Percentiles rank a stretch among this genome's conserved stretches.
phyloP scores from a whole-genome alignment of 208 protist genomes.

The Trypanosoma melophagium region DNA sequence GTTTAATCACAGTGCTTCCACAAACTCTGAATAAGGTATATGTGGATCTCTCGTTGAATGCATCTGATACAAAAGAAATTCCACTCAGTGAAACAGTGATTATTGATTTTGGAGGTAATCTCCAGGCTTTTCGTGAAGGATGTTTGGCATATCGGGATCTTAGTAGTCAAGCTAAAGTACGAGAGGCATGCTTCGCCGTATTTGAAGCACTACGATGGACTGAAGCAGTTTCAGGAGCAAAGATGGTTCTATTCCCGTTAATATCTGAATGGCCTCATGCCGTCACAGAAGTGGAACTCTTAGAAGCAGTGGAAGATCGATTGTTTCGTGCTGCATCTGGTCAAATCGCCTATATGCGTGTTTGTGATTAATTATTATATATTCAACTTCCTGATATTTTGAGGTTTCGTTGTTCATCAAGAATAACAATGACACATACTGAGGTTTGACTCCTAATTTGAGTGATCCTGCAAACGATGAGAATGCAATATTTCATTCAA shows the following conservation, averaged over 20 bases:
- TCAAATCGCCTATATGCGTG: constrained; percentile 37
- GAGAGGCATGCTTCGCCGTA: constrained; percentile 72
- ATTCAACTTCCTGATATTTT: not conserved
- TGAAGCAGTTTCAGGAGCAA: constrained; percentile 61
- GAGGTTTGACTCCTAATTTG: not conserved
- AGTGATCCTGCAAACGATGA: no score
- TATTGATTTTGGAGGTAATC: constrained; percentile 72
- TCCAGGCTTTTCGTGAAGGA: constrained; percentile 29
- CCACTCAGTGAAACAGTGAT: constrained; percentile 47
- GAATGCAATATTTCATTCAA: no score
- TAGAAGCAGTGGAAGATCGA: constrained; percentile 85
- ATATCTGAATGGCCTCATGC: constrained; percentile 76
- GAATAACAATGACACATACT: not conserved
- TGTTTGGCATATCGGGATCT: constrained; percentile 75
- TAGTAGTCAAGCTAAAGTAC: constrained; percentile 46
- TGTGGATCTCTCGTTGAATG: constrained; percentile 19
- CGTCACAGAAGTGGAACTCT: constrained; percentile 44
- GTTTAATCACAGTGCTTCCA: constrained; percentile 25
- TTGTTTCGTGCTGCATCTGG: constrained; percentile 91
- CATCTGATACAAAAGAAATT: constrained; percentile 7
- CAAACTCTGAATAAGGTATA: constrained; percentile 1
- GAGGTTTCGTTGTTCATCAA: not conserved
- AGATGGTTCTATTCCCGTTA: constrained; percentile 78
- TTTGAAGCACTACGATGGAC: constrained; percentile 87
- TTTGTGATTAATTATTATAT: not conserved